Conservation (phyloP, 2,329 filamentous ascomycete genomes). For the Alternaria alternata region DNA sequence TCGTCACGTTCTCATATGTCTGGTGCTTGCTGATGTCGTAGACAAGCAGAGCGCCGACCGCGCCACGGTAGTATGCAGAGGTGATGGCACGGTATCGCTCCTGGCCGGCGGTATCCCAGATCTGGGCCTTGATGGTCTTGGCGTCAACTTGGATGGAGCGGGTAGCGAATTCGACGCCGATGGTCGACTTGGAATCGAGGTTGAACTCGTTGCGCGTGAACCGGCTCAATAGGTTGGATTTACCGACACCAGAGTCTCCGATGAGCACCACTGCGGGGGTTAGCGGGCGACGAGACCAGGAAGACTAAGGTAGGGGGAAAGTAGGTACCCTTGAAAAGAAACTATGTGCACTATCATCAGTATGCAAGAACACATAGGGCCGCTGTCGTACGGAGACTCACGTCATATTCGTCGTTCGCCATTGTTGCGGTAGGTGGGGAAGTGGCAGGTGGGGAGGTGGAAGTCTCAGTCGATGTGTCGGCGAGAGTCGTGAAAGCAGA, state of each 20-base stretch:
- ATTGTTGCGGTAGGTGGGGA: slow-evolving; percentile 62
- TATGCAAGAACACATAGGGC: slow-evolving; percentile 24
- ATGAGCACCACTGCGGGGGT: slow-evolving; percentile 84
- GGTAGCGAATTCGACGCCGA: slow-evolving; percentile 98
- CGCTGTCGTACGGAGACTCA: slow-evolving; percentile 61
- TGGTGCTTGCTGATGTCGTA: slow-evolving; percentile 99
- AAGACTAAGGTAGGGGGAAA: slow-evolving; percentile 26
- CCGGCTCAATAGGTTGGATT: slow-evolving; percentile 98
- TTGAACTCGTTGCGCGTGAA: slow-evolving; percentile 99
- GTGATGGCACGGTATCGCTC: slow-evolving; percentile 99
- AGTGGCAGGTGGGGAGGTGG: slow-evolving; percentile 12
- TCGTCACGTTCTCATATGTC: slow-evolving; percentile 98
- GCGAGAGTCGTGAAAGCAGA: neutral
- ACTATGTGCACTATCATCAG: slow-evolving; percentile 64
- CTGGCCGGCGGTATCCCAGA: slow-evolving; percentile 99
- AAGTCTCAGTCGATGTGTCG: neutral
- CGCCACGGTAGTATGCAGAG: slow-evolving; percentile 97
- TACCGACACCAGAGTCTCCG: slow-evolving; percentile 98
- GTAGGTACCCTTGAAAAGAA: slow-evolving; percentile 93
- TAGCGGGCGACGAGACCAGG: slow-evolving; percentile 33
- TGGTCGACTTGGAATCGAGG: slow-evolving; percentile 98
- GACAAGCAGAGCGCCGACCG: slow-evolving; percentile 94
- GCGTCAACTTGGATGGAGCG: slow-evolving; percentile 98
- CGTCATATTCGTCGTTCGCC: slow-evolving; percentile 99
- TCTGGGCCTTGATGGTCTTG: slow-evolving; percentile 99